Evolutionary conservation across 1,284 basidiomycete species (phyloP), one percentile per base, ranked within the genome.

Genomic region (Hemileia vastatrix): DNA sequence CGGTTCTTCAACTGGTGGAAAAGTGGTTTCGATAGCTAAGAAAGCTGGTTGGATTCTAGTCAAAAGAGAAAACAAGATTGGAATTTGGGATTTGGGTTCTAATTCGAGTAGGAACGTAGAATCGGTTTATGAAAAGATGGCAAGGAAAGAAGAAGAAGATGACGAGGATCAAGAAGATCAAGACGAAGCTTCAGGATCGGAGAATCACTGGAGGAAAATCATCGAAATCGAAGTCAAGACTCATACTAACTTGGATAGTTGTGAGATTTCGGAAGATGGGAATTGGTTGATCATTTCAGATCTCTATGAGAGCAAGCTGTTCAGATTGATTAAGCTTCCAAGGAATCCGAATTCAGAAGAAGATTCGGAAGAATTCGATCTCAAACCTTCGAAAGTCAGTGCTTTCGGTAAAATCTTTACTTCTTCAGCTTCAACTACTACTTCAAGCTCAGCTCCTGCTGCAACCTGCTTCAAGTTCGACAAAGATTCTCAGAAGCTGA

Each of bases 291-390:
- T 84, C 15, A 84, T 88, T 6, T 88, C 90, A 0, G 94, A 98
- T 75, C 78, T 88, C 66, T 90, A 89, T 76, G 91, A 97, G 78
- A 86, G 87, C 5, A 97, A 93, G 74, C 77, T 98, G 13, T 98
- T 93, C 77, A 78, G 79, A 15, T 74, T 94, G 9, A 15, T 40
- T 11, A 40, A 40, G 36, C 11, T 40, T 15, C 15, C 36, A 40
- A 40, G 9, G 36, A 40, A 40, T 40, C 15, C 36, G 15, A 40
- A 15, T 11, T 40, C 36, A 40, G 36, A 40, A 11, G 36, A 40
- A 15, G 36, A 40, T 9, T 9, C 8, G 36, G 36, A 40, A 15
- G 36, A 40, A 40, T 40, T 40, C 36, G 36, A 40, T 11, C 36
- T 40, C 15, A 9, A 40, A 40, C 36, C 36, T 40, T 11, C 11